Evolutionary conservation across 495 filamentous ascomycete genomes (phyloP).

Genomic region (Penicillium odoratum): DNA sequence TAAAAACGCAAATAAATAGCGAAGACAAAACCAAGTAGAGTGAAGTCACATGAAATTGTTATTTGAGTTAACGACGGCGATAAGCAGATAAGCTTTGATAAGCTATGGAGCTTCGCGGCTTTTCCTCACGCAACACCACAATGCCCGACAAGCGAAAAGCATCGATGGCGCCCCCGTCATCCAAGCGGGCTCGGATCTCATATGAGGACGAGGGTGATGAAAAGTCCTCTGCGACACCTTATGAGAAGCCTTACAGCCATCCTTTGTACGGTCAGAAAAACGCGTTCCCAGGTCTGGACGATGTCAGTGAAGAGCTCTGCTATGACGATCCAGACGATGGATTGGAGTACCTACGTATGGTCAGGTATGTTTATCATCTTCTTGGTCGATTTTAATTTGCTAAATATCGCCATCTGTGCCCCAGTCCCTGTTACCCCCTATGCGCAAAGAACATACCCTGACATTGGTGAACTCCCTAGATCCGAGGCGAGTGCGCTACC

Average conservation of each 20-base stretch:
- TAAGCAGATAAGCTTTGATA: background rate
- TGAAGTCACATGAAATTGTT: background rate
- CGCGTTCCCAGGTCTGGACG: constrained; percentile 75
- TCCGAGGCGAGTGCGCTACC: constrained; percentile 72
- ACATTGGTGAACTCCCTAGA: constrained; percentile 44
- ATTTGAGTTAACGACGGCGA: background rate
- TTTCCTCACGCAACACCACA: constrained; percentile 13
- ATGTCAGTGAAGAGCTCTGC: constrained; percentile 49
- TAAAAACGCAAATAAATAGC: too few relatives aligned
- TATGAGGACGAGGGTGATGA: constrained; percentile 28
- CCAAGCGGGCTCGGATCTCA: constrained; percentile 34
- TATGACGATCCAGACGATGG: constrained; percentile 58
- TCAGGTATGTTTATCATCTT: constrained; percentile 61
- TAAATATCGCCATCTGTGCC: constrained; percentile 34
- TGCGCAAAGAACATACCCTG: constrained; percentile 4
- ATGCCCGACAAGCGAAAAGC: constrained; percentile 42
- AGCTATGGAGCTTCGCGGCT: constrained; percentile 4
- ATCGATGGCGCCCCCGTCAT: constrained; percentile 19
- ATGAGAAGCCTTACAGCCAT: constrained; percentile 54
- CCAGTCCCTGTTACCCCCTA: constrained; percentile 10
- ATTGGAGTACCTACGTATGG: constrained; percentile 73
- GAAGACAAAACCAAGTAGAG: too few relatives aligned
- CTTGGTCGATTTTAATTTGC: constrained; percentile 13
- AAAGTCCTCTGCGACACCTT: constrained; percentile 13
- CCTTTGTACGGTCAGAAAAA: constrained; percentile 72